A percentile compares a stretch with the other conserved stretches of the same genome.
Evolutionary conservation across 768 basidiomycete species (phyloP).

Genomic region (Kwoniella sp.): DNA sequence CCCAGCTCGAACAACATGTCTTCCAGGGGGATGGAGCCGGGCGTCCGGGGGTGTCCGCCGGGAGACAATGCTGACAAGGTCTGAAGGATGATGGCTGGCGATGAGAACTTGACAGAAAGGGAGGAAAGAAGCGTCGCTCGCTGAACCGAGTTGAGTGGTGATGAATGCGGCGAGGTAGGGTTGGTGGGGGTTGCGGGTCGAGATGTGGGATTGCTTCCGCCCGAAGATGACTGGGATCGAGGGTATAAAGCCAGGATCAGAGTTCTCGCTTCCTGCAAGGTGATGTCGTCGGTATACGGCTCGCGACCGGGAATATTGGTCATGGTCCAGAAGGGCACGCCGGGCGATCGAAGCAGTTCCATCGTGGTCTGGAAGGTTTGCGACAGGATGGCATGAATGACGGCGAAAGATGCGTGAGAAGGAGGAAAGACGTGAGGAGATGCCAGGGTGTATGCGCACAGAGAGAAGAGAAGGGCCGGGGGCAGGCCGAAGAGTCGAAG

Average conservation of each 20-base stretch:
- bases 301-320: conserved; percentile 22
- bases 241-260: conserved; percentile 47
- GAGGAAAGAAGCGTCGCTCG: conserved; percentile 32
- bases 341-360: conserved; percentile 33
- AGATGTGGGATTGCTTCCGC: conserved; percentile 16
- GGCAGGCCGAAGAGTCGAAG: conserved; percentile 40
- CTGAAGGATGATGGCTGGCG: conserved; percentile 46
- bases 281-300: conserved; percentile 38
- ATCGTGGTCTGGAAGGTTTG: conserved; percentile 36
- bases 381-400: conserved; percentile 26
- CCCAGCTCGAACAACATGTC: conserved; percentile 50
- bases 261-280: conserved; percentile 41
- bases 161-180: conserved; percentile 42
- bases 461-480: conserved; percentile 36
- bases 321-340: conserved; percentile 35
- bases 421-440: conserved; percentile 36
- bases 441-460: conserved; percentile 40
- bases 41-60: conserved; percentile 41
- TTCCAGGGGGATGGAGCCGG: conserved; percentile 38
- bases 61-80: conserved; percentile 44
- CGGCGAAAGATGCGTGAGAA: conserved; percentile 22
- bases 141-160: conserved; percentile 35
- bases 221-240: conserved; percentile 24
- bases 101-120: conserved; percentile 44
- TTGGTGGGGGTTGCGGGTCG: conserved; percentile 40